Evolutionary conservation across 371 early-diverging fungal species (phyloP), one percentile per base, ranked within the genome.

Genomic region (Phascolomyces articulosus): DNA sequence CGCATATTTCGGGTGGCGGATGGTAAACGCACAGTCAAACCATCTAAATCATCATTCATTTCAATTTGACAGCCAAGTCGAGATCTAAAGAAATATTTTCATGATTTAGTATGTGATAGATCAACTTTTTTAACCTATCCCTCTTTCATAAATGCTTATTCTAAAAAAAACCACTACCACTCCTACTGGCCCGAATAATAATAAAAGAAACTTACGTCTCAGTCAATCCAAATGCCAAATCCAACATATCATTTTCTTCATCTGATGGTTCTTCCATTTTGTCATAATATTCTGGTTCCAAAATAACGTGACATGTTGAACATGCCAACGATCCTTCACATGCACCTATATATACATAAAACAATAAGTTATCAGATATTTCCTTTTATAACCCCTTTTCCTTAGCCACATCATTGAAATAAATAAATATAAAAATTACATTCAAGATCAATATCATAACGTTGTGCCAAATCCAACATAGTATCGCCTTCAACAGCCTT

Each of bases 241-340:
- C 99, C 58, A 99, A 79, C 95, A 99, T 96, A 81, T 99, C 99
- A 72, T 98, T 96, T 69, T 99, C 99, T 77, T 98, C 98, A 69
- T 99, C 99, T 2, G 93, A 87, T 7, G 99, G 97, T 68, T 96
- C 97, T 58, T 90, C 91, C 64, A 98, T 82, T 68, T 87, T 90
- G 54, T 95, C 89, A 78, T 90, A 99, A 64, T 92, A 85, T 34
- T 90, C 82, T 20, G 88, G 91, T 4, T 96, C 96, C 61, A 96
- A 78, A 58, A 99, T 92, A 56, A 99, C 95, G 75, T 99, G 99
- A 79, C 99, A 97, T 2, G 97, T 96, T 11, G 96, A 96, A 69
- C 97, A 96, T 2, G 97, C 98, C 66, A 95, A 77, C 1, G 96
- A 97, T 23, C 96, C 98, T 79, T 99, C 99, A 79, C 99, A 99